Conservation (phyloP, 345 rosid genomes). For the Tarenaya hassleriana region DNA sequence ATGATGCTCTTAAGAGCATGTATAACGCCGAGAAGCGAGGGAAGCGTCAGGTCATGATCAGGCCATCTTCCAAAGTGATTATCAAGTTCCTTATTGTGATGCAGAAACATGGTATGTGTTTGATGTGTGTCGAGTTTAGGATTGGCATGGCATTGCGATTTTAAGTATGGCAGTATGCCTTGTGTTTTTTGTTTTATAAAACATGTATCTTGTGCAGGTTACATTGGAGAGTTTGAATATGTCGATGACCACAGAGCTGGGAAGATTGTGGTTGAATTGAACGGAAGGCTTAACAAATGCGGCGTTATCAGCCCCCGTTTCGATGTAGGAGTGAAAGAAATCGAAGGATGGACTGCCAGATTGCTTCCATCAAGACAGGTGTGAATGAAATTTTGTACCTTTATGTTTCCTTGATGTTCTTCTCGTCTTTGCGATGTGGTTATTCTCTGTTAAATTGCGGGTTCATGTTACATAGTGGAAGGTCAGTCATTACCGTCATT, state of each 20-base stretch:
- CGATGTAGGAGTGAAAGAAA: constrained; percentile 33
- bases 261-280: constrained; percentile 32
- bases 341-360: constrained; percentile 40
- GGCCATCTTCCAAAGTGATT: constrained; percentile 38
- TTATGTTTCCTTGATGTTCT: no score
- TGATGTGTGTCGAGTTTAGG: no score
- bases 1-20: constrained; percentile 33
- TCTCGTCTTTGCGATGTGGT: no score
- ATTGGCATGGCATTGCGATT: no score
- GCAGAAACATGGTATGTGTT: constrained; percentile 33
- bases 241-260: constrained; percentile 25
- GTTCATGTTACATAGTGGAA: no score
- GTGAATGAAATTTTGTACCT: background rate
- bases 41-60: constrained; percentile 36
- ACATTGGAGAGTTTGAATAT: constrained; percentile 11
- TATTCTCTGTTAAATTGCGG: no score
- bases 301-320: constrained; percentile 38
- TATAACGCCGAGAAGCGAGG: constrained; percentile 36
- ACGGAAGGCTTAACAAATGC: constrained; percentile 34
- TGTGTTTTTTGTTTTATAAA: background rate
- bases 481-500: no score
- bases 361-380: constrained; percentile 41
- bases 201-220: background rate
- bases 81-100: constrained; percentile 38
- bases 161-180: no score